Evolutionary conservation across 108 stramenopile species (phyloP).

Genomic region (Stephanodiscus minutulus): DNA sequence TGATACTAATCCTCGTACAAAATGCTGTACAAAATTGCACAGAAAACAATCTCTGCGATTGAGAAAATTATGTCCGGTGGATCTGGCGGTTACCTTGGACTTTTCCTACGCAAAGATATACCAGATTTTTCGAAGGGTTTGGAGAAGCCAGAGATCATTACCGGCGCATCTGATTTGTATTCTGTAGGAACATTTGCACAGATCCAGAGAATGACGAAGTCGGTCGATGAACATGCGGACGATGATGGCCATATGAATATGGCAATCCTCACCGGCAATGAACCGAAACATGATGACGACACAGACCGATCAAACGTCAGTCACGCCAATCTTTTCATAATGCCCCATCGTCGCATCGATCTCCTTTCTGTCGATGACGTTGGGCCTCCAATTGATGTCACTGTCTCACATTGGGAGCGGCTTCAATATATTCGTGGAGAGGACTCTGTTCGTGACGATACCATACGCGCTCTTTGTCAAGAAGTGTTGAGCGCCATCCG

Average conservation of each 20-base stretch:
- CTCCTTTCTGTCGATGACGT: constrained; percentile 71
- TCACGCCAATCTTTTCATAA: constrained; percentile 54
- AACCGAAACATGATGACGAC: constrained; percentile 9
- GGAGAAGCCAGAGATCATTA: constrained; percentile 78
- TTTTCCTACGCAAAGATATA: constrained; percentile 75
- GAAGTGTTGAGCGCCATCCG: constrained; percentile 94
- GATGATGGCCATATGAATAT: constrained; percentile 10
- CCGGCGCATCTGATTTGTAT: constrained; percentile 70
- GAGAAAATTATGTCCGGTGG: constrained; percentile 61
- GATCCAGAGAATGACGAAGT: constrained; percentile 66
- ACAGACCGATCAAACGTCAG: constrained; percentile 6
- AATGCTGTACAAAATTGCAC: neutral
- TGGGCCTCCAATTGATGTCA: constrained; percentile 91
- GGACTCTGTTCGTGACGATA: constrained; percentile 64
- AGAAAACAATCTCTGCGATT: constrained; percentile 73
- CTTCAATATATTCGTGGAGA: constrained; percentile 56
- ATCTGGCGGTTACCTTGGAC: constrained; percentile 66
- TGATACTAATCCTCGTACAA: neutral
- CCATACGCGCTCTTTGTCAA: constrained; percentile 92
- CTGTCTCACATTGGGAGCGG: constrained; percentile 89
- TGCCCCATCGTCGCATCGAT: constrained; percentile 90
- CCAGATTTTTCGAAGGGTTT: constrained; percentile 74
- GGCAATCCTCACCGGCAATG: constrained; percentile 10
- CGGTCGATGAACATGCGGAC: constrained; percentile 5
- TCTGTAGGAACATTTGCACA: constrained; percentile 87